Conservation (phyloP, 306 rosid species). For the Inga leiocalycina region DNA sequence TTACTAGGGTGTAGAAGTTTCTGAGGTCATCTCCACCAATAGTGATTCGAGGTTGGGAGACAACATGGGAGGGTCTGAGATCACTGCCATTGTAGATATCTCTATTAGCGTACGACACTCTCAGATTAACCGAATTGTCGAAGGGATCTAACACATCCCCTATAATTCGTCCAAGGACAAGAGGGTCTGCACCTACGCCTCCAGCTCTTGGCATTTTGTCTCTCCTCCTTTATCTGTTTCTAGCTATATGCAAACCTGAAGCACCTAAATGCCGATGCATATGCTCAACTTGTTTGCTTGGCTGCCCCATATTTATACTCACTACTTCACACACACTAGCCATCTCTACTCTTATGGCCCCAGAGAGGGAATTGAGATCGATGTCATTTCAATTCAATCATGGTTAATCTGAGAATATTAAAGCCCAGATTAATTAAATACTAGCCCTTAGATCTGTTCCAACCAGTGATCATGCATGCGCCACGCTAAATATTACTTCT, state of each 20-base stretch:
- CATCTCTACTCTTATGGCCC: not conserved
- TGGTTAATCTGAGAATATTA: not conserved
- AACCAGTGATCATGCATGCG: not conserved
- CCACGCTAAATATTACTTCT: not conserved
- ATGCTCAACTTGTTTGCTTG: not conserved
- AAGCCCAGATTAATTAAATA: not conserved
- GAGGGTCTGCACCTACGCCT: slow-evolving; percentile 33
- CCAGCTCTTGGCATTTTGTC: not conserved
- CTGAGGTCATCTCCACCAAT: slow-evolving; percentile 53
- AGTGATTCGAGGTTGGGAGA: slow-evolving; percentile 35
- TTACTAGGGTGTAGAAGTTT: slow-evolving; percentile 40
- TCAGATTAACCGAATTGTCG: slow-evolving; percentile 27
- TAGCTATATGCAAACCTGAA: not conserved
- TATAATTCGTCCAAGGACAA: slow-evolving; percentile 45
- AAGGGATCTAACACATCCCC: slow-evolving; percentile 51
- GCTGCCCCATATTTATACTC: not conserved
- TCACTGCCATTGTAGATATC: slow-evolving; percentile 43
- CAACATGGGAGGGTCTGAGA: slow-evolving; percentile 43
- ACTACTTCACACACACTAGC: not conserved
- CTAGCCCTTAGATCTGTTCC: not conserved
- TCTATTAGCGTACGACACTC: slow-evolving; percentile 32
- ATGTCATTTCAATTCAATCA: not conserved
- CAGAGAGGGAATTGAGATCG: not conserved
- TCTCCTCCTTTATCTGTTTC: not conserved
- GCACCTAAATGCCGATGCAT: not conserved